Conservation (phyloP, 768 basidiomycete genomes). For the Phanerochaete carnosa region DNA sequence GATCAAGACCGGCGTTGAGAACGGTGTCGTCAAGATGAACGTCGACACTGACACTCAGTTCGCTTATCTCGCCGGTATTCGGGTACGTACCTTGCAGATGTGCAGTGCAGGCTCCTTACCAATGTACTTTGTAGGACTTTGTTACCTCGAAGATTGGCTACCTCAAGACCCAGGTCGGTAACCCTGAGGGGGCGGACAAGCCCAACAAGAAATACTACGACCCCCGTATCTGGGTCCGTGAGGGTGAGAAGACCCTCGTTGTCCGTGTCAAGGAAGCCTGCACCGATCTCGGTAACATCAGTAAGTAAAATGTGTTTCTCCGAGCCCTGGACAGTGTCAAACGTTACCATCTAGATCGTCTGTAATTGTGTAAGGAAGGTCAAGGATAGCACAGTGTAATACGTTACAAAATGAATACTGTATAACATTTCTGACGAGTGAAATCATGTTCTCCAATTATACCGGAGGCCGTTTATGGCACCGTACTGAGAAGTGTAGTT, state of each 20-base stretch:
- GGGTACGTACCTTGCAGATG: slow-evolving; percentile 38
- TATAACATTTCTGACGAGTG: background rate
- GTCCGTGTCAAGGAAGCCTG: slow-evolving; percentile 94
- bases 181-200: slow-evolving; percentile 95
- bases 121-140: slow-evolving; percentile 61
- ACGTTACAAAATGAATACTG: background rate
- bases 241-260: slow-evolving; percentile 91
- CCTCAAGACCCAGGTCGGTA: slow-evolving; percentile 88
- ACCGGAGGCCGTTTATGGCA: background rate
- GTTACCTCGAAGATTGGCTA: slow-evolving; percentile 83
- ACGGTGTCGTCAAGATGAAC: slow-evolving; percentile 99
- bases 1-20: slow-evolving; percentile 83
- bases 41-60: slow-evolving; percentile 94
- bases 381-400: background rate
- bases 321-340: background rate
- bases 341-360: background rate
- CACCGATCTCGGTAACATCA: slow-evolving; percentile 73
- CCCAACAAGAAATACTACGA: slow-evolving; percentile 99
- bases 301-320: slow-evolving; percentile 31
- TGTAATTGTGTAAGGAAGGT: background rate
- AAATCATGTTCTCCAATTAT: background rate
- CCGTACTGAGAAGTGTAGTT: background rate
- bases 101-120: background rate
- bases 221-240: slow-evolving; percentile 97
- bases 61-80: slow-evolving; percentile 85